These are phyloP conservation scores for Globisporangium nagaii DNA, from an alignment of 352 stramenopile species.

Conservation along the genomic window DNA sequence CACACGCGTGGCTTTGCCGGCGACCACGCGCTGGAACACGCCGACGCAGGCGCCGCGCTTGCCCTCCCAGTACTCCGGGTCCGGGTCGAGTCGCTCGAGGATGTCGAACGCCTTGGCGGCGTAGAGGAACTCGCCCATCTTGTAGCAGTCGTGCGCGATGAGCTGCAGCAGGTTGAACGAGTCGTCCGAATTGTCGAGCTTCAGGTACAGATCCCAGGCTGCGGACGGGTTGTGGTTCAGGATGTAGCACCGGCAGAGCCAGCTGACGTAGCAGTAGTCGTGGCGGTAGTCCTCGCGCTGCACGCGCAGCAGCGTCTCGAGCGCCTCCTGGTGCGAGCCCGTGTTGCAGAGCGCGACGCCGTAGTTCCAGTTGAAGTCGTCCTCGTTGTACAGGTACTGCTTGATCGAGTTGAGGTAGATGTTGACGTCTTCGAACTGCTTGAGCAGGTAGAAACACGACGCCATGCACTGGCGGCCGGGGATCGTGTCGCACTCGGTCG, in stretches of 20 bases:
- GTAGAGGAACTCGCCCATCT: slow-evolving; percentile 95
- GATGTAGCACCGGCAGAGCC: slow-evolving; percentile 91
- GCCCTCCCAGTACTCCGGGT: slow-evolving; percentile 96
- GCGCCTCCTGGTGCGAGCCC: slow-evolving; percentile 89
- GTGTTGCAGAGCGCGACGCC: slow-evolving; percentile 90
- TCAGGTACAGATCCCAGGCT: slow-evolving; percentile 96
- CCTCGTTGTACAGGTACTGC: slow-evolving; percentile 94
- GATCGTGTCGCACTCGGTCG: slow-evolving; percentile 96
- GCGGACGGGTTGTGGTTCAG: slow-evolving; percentile 92
- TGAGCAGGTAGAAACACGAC: slow-evolving; percentile 95
- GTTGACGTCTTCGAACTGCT: slow-evolving; percentile 96
- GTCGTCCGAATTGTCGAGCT: slow-evolving; percentile 94
- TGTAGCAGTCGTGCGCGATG: slow-evolving; percentile 97
- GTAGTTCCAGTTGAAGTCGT: slow-evolving; percentile 99
- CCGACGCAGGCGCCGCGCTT: slow-evolving; percentile 94
- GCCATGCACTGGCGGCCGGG: slow-evolving; percentile 96
- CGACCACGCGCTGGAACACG: slow-evolving; percentile 93
- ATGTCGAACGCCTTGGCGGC: slow-evolving; percentile 94
- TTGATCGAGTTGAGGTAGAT: slow-evolving; percentile 97
- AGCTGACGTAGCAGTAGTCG: slow-evolving; percentile 92
- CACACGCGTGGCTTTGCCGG: slow-evolving; percentile 84
- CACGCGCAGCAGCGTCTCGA: slow-evolving; percentile 91
- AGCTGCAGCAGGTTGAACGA: slow-evolving; percentile 95
- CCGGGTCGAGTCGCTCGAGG: slow-evolving; percentile 91
- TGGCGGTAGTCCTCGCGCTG: slow-evolving; percentile 89